Evolutionary conservation across 768 basidiomycete genomes (phyloP).

Genomic region (Tubosaeta brunneosetosa): DNA sequence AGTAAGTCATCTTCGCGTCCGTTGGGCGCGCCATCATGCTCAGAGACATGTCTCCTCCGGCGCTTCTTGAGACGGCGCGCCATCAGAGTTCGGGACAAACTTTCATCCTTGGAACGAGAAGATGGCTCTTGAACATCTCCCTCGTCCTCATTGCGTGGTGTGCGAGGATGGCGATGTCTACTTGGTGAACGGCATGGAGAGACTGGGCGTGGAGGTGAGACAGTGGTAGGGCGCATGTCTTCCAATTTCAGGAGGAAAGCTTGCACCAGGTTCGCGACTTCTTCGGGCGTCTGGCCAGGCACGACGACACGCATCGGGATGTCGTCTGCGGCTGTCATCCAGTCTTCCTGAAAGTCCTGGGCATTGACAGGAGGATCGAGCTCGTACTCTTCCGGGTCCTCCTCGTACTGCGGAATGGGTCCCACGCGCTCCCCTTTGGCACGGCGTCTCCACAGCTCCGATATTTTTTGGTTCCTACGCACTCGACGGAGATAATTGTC

Average conservation of each 20-base stretch:
- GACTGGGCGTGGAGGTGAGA: not conserved
- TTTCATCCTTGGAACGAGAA: slow-evolving; percentile 11
- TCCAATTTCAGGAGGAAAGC: slow-evolving; percentile 18
- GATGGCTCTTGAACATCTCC: not conserved
- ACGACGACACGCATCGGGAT: slow-evolving; percentile 34
- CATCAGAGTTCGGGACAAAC: not conserved
- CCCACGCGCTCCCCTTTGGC: slow-evolving; percentile 26
- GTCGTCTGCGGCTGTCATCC: slow-evolving; percentile 33
- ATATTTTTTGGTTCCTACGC: slow-evolving; percentile 26
- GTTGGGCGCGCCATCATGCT: not conserved
- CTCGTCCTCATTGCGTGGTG: not conserved
- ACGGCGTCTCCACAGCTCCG: slow-evolving; percentile 26
- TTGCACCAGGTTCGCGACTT: slow-evolving; percentile 20
- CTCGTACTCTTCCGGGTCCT: slow-evolving; percentile 31
- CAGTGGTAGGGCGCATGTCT: slow-evolving; percentile 7
- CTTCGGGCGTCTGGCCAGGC: slow-evolving; percentile 30
- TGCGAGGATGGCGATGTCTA: not conserved
- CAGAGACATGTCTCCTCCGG: not conserved
- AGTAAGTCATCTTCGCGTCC: slow-evolving; percentile 20
- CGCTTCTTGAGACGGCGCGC: slow-evolving; percentile 9
- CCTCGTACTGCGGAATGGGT: slow-evolving; percentile 28
- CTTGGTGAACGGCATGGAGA: slow-evolving; percentile 1
- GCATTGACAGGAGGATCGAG: slow-evolving; percentile 30
- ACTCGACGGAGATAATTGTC: slow-evolving; percentile 27
- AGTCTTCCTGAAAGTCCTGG: slow-evolving; percentile 32